Evolutionary conservation across 495 filamentous ascomycete genomes (phyloP).

Genomic region (Geoglossum glabrum): DNA sequence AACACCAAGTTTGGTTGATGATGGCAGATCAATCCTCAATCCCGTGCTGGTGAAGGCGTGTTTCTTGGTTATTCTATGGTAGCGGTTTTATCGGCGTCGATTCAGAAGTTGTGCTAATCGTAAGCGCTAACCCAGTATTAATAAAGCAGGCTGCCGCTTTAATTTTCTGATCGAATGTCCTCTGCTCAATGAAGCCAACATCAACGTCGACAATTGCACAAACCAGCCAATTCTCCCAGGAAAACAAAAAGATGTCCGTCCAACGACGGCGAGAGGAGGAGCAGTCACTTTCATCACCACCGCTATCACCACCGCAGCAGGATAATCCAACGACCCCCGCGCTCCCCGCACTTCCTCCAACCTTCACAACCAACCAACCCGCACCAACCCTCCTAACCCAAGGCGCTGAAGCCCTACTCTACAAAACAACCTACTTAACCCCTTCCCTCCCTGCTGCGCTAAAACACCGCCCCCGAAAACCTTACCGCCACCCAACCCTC

Average conservation of each 20-base stretch:
- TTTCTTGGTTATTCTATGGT: no score
- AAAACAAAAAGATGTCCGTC: not conserved
- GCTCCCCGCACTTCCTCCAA: not conserved
- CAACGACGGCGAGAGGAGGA: not conserved
- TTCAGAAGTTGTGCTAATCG: no score
- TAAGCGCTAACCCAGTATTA: no score
- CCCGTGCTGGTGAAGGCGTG: no score
- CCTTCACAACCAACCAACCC: not conserved
- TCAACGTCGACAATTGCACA: not conserved
- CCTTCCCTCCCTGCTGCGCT: slow-evolving; percentile 53
- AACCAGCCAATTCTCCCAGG: not conserved
- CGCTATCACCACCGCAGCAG: not conserved
- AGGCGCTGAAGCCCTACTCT: slow-evolving; percentile 89
- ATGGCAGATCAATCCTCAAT: no score
- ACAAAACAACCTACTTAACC: slow-evolving; percentile 62
- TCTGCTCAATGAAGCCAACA: no score
- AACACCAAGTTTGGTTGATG: no score
- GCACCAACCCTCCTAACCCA: slow-evolving; percentile 42
- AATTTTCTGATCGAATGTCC: not conserved
- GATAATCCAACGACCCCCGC: not conserved
- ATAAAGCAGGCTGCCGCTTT: not conserved
- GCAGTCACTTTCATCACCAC: not conserved
- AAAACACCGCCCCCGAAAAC: slow-evolving; percentile 83
- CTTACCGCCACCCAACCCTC: slow-evolving; percentile 80
- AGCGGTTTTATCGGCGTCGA: no score